Evolutionary conservation across 176 grass and related monocot species (phyloP).

Genomic region (Phyllostachys edulis): DNA sequence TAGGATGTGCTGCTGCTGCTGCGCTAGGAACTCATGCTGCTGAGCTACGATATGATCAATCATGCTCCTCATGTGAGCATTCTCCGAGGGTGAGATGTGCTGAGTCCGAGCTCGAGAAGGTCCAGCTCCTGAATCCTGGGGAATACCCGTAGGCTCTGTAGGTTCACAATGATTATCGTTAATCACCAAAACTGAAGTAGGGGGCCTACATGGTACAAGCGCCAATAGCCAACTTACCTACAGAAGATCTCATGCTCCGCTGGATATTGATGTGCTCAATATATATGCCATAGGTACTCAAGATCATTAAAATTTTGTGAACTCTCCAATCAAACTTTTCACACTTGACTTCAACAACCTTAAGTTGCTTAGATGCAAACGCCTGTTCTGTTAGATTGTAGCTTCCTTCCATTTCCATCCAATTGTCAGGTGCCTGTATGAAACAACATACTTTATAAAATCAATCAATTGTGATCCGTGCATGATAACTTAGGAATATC

Average conservation of each 20-base stretch:
- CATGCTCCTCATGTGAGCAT: neutral
- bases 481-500: neutral
- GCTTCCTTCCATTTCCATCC: neutral
- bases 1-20: too few relatives aligned
- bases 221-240: neutral
- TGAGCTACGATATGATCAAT: conserved; percentile 1
- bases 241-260: neutral
- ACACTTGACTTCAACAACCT: conserved; percentile 20
- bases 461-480: neutral
- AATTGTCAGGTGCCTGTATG: neutral
- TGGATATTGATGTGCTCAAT: conserved; percentile 27
- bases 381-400: neutral
- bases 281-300: neutral
- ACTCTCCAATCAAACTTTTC: conserved; percentile 14
- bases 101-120: neutral
- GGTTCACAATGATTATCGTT: too few relatives aligned
- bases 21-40: too few relatives aligned
- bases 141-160: neutral
- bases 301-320: conserved; percentile 4
- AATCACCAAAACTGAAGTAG: too few relatives aligned
- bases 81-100: neutral
- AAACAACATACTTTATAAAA: neutral
- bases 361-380: conserved; percentile 8
- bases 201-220: neutral
- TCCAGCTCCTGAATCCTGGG: neutral